phyloP scores from a whole-genome alignment of 225 moss, liverwort and hornwort species.

The Pleurozium schreberi region DNA sequence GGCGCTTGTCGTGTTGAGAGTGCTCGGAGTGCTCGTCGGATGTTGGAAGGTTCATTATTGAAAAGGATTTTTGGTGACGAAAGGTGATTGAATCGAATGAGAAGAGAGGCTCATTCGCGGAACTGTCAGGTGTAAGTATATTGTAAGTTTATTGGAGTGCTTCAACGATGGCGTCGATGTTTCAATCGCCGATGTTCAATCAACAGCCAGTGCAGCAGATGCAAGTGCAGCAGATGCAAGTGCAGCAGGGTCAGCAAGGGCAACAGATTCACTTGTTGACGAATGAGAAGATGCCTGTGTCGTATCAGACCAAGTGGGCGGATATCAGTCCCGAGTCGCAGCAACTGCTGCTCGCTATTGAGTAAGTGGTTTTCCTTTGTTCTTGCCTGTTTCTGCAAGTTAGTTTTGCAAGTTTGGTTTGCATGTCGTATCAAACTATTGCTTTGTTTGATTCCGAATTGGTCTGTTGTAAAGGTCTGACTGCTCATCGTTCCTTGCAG shows the following conservation, averaged over 20 bases:
- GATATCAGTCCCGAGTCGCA: conserved; percentile 90
- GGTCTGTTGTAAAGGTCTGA: background rate
- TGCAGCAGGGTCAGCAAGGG: conserved; percentile 30
- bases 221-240: conserved; percentile 35
- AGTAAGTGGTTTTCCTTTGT: conserved; percentile 38
- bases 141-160: background rate
- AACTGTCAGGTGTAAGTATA: background rate
- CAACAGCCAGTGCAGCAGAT: conserved; percentile 40
- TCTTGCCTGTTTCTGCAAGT: background rate
- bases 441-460: background rate
- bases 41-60: background rate
- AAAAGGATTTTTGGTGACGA: background rate
- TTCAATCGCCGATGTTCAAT: conserved; percentile 42
- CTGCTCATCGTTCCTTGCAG: conserved; percentile 14
- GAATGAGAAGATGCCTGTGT: conserved; percentile 61
- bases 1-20: background rate
- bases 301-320: conserved; percentile 86
- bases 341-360: conserved; percentile 68
- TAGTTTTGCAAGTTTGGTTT: background rate
- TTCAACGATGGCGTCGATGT: conserved; percentile 19
- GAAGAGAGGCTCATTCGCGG: background rate
- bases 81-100: background rate
- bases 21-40: background rate
- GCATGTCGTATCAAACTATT: background rate
- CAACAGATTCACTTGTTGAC: conserved; percentile 60